phyloP scores from a whole-genome alignment of 495 filamentous ascomycete genomes.

The Neurospora sp. region DNA sequence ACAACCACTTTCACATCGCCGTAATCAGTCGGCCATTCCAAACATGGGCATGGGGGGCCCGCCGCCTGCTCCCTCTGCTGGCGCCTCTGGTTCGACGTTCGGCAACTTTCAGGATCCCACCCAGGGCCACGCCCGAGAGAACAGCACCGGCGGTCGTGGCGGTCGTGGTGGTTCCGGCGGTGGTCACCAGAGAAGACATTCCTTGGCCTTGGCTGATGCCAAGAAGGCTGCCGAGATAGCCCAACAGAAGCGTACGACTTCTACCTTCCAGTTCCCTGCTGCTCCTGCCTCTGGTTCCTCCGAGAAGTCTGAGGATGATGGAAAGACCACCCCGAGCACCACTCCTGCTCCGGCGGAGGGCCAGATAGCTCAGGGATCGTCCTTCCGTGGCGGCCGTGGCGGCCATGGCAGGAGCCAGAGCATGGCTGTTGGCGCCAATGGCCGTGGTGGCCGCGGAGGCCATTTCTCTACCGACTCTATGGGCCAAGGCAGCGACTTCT shows the following conservation, averaged over 20 bases:
- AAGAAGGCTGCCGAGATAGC: constrained; percentile 96
- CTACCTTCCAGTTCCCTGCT: constrained; percentile 88
- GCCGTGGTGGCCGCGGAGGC: constrained; percentile 35
- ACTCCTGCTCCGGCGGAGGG: constrained; percentile 34
- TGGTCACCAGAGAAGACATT: constrained; percentile 91
- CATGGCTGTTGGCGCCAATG: constrained; percentile 47
- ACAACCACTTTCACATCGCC: constrained; percentile 77
- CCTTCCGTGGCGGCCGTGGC: constrained; percentile 35
- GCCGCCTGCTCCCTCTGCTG: constrained; percentile 93
- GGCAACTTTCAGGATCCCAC: constrained; percentile 58
- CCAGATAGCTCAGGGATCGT: constrained; percentile 38
- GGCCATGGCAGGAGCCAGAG: constrained; percentile 54
- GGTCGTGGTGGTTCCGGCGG: constrained; percentile 63
- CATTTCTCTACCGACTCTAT: constrained; percentile 25
- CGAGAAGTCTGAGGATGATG: constrained; percentile 47
- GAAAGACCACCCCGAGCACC: constrained; percentile 23
- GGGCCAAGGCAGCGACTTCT: constrained; percentile 46
- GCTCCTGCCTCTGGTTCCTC: constrained; percentile 51
- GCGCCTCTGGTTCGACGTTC: constrained; percentile 73
- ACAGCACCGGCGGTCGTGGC: constrained; percentile 52
- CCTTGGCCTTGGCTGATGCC: constrained; percentile 85
- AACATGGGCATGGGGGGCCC: constrained; percentile 81
- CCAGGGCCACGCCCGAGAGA: constrained; percentile 59
- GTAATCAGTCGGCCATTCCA: constrained; percentile 94
- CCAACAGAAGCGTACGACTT: constrained; percentile 90